A percentile compares a stretch with the other conserved stretches of the same genome.
phyloP scores from a whole-genome alignment of 345 rosid species.

The Raphanus sativus region DNA sequence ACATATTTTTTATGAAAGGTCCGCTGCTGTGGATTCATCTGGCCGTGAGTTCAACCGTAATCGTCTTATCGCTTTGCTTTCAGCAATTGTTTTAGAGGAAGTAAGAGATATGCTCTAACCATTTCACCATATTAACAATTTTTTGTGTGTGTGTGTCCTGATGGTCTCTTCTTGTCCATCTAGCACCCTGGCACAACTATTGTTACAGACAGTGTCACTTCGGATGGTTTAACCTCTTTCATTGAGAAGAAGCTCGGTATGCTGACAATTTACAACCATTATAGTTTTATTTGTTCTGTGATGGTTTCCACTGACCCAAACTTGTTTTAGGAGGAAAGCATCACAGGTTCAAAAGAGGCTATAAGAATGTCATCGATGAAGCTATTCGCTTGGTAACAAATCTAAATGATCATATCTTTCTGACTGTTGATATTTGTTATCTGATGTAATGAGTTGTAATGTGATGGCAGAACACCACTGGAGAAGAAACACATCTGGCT shows the following conservation, averaged over 20 bases:
- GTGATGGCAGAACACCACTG: slow-evolving; percentile 32
- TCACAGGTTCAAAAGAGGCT: slow-evolving; percentile 95
- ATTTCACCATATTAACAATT: not conserved
- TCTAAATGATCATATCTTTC: not conserved
- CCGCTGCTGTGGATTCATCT: slow-evolving; percentile 97
- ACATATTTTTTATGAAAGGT: slow-evolving; percentile 47
- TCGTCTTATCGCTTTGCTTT: slow-evolving; percentile 83
- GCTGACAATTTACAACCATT: slow-evolving; percentile 21
- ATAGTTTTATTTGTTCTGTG: slow-evolving; percentile 1
- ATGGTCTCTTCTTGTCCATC: slow-evolving; percentile 24
- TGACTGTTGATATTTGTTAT: not conserved
- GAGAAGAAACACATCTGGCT: slow-evolving; percentile 88
- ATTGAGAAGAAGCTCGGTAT: slow-evolving; percentile 92
- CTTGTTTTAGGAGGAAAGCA: slow-evolving; percentile 77
- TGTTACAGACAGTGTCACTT: slow-evolving; percentile 97
- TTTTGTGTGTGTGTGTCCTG: not conserved
- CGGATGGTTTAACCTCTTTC: slow-evolving; percentile 86
- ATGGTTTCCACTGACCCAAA: slow-evolving; percentile 14
- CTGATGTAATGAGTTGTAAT: not conserved
- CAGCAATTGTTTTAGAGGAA: slow-evolving; percentile 95
- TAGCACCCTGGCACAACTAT: slow-evolving; percentile 97
- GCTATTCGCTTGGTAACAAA: slow-evolving; percentile 80
- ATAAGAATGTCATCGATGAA: slow-evolving; percentile 96
- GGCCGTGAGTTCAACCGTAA: slow-evolving; percentile 91
- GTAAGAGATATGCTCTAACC: slow-evolving; percentile 48